Conservation (phyloP, 208 protist species). For the Acanthamoeba rhysodes region DNA sequence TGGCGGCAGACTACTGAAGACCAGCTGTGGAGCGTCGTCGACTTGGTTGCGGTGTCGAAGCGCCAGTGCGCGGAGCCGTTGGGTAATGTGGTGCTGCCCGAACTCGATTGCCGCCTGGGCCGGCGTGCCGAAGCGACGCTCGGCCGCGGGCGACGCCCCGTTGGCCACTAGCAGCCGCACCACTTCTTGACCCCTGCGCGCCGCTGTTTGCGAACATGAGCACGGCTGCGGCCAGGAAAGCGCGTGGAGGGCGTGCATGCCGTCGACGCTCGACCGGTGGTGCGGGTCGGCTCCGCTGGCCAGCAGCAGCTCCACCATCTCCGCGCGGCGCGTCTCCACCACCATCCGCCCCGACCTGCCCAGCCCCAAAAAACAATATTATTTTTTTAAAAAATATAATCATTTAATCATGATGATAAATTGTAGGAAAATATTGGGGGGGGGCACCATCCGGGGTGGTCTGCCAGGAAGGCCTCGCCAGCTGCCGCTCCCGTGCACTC, state of each 20-base stretch:
- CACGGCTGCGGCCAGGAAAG: no score
- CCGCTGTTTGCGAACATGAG: neutral
- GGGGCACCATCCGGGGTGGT: no score
- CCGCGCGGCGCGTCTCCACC: neutral
- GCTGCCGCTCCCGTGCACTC: no score
- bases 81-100: neutral
- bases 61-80: neutral
- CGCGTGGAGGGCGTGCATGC: neutral
- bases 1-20: neutral
- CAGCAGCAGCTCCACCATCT: constrained; percentile 3
- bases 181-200: neutral
- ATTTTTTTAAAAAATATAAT: no score
- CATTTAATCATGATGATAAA: no score
- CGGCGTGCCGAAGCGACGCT: neutral
- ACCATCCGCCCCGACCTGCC: neutral
- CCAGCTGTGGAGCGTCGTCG: neutral
- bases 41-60: neutral
- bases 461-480: no score
- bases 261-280: neutral
- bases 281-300: neutral
- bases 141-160: neutral
- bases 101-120: neutral
- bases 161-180: neutral
- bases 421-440: no score
- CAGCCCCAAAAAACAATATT: no score